phyloP scores from a whole-genome alignment of 2,329 filamentous ascomycete genomes.

The Polytolypa hystricis region DNA sequence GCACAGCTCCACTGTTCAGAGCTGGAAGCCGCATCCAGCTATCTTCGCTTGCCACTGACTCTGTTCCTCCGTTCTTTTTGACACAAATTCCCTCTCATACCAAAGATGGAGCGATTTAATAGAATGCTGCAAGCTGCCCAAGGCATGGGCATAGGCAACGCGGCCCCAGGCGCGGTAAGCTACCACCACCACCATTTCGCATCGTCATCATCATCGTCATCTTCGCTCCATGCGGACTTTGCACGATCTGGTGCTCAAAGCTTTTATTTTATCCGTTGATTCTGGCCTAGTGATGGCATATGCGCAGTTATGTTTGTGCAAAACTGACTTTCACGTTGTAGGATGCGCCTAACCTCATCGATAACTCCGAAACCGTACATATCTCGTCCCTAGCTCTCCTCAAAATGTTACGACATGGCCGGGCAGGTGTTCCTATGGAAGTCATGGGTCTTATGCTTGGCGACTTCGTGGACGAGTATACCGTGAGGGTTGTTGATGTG shows the following conservation, averaged over 20 bases:
- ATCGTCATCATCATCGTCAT: too few relatives aligned
- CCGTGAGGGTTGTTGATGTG: conserved; percentile 93
- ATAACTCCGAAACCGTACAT: conserved; percentile 98
- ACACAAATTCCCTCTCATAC: too few relatives aligned
- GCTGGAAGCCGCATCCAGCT: too few relatives aligned
- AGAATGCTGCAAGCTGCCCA: conserved; percentile 70
- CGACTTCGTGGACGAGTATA: conserved; percentile 98
- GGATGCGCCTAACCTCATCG: conserved; percentile 86
- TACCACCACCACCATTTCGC: background rate
- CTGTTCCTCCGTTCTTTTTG: too few relatives aligned
- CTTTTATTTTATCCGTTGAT: too few relatives aligned
- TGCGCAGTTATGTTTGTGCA: too few relatives aligned
- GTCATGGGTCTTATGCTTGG: conserved; percentile 99
- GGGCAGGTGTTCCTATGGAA: conserved; percentile 98
- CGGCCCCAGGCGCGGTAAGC: conserved; percentile 30
- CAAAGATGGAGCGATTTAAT: conserved; percentile 85
- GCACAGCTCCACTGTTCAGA: too few relatives aligned
- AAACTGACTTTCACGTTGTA: too few relatives aligned
- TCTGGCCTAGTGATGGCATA: too few relatives aligned
- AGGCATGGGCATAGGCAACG: conserved; percentile 40
- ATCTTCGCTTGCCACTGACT: too few relatives aligned
- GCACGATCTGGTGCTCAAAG: too few relatives aligned
- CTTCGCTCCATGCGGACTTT: too few relatives aligned
- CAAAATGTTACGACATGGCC: conserved; percentile 97
- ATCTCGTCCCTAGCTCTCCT: conserved; percentile 94